These are phyloP conservation scores for Adansonia gregorii DNA, from an alignment of 441 rosid genomes.

Conservation along the genomic window DNA sequence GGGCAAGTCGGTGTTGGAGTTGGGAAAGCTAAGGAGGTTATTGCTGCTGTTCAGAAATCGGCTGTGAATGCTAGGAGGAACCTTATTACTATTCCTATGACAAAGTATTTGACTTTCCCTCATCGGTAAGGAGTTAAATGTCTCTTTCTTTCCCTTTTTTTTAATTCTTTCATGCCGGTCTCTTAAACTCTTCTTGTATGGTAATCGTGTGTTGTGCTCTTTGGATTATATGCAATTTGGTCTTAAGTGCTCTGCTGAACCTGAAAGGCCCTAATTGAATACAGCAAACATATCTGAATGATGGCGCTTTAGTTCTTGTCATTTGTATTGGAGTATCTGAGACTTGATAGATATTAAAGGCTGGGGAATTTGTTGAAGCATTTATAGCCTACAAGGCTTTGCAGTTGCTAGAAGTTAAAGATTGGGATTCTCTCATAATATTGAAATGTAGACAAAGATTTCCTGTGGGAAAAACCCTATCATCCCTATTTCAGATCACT, in stretches of 20 bases:
- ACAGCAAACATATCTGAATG: constrained; percentile 6
- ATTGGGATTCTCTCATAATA: background rate
- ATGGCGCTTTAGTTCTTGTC: background rate
- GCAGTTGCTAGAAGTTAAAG: background rate
- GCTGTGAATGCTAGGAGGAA: constrained; percentile 81
- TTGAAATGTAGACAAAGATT: constrained; percentile 12
- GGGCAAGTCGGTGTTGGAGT: constrained; percentile 88
- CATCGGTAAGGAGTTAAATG: constrained; percentile 55
- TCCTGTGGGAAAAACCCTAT: background rate
- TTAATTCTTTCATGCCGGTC: background rate
- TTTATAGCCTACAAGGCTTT: background rate
- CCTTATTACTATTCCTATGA: constrained; percentile 78
- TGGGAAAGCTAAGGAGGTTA: constrained; percentile 89
- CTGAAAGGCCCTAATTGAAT: background rate
- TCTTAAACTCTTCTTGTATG: background rate
- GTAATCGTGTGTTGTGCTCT: background rate
- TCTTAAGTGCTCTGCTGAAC: background rate
- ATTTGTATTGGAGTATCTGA: background rate
- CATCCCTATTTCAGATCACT: background rate
- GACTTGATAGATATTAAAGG: background rate
- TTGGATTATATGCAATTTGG: background rate
- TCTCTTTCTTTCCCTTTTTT: background rate
- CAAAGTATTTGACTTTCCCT: constrained; percentile 87
- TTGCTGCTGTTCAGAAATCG: constrained; percentile 81
- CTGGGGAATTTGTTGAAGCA: background rate